Evolutionary conservation across 805 yeast species (phyloP), one percentile per base, ranked within the genome.

Genomic region (Ogataea paradorogensis): DNA sequence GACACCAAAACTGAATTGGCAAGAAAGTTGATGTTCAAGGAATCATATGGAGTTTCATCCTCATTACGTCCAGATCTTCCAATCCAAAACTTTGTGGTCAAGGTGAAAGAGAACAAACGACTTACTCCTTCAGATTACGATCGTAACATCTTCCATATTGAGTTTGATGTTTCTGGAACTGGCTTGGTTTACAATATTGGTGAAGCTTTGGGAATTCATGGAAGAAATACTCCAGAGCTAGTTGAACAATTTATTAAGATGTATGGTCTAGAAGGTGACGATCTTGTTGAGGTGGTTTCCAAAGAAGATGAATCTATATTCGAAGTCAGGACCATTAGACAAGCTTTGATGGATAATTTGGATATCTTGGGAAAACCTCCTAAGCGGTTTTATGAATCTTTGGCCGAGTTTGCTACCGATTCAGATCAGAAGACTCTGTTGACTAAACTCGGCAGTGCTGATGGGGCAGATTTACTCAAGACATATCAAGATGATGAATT

Each of bases 331-430:
- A 87, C 97, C 11, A 82, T 84, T 10, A 78, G 82, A 67, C 96
- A 89, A 62, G 76, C 83, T 1, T 75, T 89, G 54, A 66, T 76
- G 38, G 96, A 91, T 40, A 84, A 84, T 51, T 67, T 90, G 45
- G 98, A 91, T 62, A 63, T 91, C 47, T 82, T 91, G 50, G 98
- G 98, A 55, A 91, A 89, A 62, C 97, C 97, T 44, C 95, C 95
- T 44, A 91, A 91, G 77, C 76, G 88, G 61, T 91, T 91, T 66
- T 91, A 86, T 63, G 97, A 91, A 67, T 62, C 84, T 2, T 73
- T 91, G 57, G 81, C 89, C 21, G 74, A 71, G 30, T 86, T 59
- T 63, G 93, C 96, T 7, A 63, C 77, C 11, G 82, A 88, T 50
- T 83, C 75, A 21, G 69, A 65, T 39, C 89, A 91, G 57, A 78